Percentiles rank a stretch among this genome's conserved stretches.
Evolutionary conservation across 2,329 filamentous ascomycete species (phyloP).

Genomic region (Trichoderma breve): DNA sequence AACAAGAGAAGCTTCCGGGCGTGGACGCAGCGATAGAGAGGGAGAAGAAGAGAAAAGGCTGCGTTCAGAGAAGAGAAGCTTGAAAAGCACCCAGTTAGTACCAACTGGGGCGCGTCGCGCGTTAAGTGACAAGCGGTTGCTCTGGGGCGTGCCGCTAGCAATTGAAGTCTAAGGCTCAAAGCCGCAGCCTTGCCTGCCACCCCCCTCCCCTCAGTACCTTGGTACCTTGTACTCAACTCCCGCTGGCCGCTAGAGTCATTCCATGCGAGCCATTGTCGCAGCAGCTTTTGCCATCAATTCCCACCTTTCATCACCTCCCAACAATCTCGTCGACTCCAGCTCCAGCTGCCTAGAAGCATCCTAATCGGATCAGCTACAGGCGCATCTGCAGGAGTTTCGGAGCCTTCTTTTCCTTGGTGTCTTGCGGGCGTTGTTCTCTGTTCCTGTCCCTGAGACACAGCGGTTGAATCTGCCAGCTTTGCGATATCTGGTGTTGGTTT

Average conservation of each 20-base stretch:
- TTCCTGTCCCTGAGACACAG: not conserved
- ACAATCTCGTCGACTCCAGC: not conserved
- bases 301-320: not conserved
- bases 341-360: not conserved
- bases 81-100: conserved; percentile 27
- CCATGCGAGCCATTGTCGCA: conserved; percentile 4
- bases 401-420: conserved; percentile 2
- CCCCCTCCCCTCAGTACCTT: conserved; percentile 13
- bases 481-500: not conserved
- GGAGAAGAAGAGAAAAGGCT: not conserved
- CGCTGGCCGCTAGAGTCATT: conserved; percentile 1
- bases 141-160: conserved; percentile 10
- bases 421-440: conserved; percentile 6
- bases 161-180: not conserved
- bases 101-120: conserved; percentile 36
- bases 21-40: not conserved
- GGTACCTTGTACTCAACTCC: not conserved
- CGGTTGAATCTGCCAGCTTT: conserved; percentile 1
- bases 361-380: not conserved
- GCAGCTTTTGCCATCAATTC: not conserved
- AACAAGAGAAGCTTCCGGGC: not conserved
- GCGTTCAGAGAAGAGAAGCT: conserved; percentile 24
- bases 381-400: not conserved
- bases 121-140: conserved; percentile 34
- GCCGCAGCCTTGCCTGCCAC: conserved; percentile 9